Percentiles rank a stretch among this genome's conserved stretches.
Conservation (phyloP, 139 green algal genomes). For the Volvox africanus region DNA sequence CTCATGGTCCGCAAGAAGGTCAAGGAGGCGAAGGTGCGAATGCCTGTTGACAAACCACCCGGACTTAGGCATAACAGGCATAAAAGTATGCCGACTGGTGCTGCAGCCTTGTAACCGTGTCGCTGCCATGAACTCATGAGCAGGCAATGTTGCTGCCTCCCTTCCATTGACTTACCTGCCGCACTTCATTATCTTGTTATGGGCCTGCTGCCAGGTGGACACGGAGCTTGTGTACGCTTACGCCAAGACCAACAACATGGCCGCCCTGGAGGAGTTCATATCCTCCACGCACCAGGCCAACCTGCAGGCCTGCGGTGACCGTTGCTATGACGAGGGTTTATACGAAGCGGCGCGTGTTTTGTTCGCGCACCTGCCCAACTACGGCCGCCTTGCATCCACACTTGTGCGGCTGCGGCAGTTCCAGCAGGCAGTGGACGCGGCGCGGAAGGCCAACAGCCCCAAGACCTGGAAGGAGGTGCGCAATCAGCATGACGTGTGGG, state of each 20-base stretch:
- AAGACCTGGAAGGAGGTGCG: slow-evolving; percentile 95
- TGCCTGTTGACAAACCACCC: no score
- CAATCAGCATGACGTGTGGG: neutral
- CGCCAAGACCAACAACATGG: slow-evolving; percentile 89
- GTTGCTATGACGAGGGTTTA: slow-evolving; percentile 90
- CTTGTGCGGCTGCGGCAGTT: slow-evolving; percentile 92
- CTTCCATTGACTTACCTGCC: no score
- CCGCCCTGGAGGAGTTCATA: slow-evolving; percentile 96
- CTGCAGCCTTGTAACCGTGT: no score
- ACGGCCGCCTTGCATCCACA: slow-evolving; percentile 90
- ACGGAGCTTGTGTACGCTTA: slow-evolving; percentile 98
- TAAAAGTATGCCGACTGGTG: no score
- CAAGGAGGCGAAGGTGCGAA: slow-evolving; percentile 79
- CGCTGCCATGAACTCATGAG: no score
- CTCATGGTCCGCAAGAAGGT: slow-evolving; percentile 96
- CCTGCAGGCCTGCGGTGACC: slow-evolving; percentile 66
- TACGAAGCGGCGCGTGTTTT: slow-evolving; percentile 96
- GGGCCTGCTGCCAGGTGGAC: slow-evolving; percentile 81
- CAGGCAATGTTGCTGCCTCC: no score
- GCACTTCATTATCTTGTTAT: no score
- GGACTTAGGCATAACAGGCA: no score
- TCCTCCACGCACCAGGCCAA: slow-evolving; percentile 78
- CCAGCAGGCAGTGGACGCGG: slow-evolving; percentile 95
- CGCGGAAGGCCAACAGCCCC: slow-evolving; percentile 95
- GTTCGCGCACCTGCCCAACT: slow-evolving; percentile 96